Evolutionary conservation across 2,329 filamentous ascomycete genomes (phyloP), one percentile per base, ranked within the genome.

Genomic region (Xylaria sp.): DNA sequence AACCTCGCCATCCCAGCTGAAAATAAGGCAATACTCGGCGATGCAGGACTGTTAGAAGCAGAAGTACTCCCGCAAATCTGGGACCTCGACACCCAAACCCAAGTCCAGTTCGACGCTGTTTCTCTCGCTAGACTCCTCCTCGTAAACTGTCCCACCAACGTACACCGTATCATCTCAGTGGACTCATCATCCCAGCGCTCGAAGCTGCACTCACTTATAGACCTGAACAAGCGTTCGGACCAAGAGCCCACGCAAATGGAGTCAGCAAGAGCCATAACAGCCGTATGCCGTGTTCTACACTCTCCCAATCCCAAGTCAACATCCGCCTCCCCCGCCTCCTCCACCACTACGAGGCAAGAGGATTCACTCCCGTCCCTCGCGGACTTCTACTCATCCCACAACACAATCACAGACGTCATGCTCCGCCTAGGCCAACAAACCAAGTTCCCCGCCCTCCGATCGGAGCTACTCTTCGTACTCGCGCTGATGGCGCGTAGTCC

Each of bases 381-480:
- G 9, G 33, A 42, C 2, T 86, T 87, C 70, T 85, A 86, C 72
- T 57, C 71, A 1, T 72, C 71, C 23, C 82, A 87, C 69, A 64
- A 68, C 2, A 38, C 38, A 64, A 76, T 87, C 12, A 69, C 74
- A 14, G 70, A 75, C 7, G 76, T 80, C 0, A 76, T 89, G 6
- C 71, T 79, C 1, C 85, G 82, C 67, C 79, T 89, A 25, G 77
- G 87, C 23, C 81, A 78, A 1, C 87, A 89, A 69, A 76, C 74
- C 2, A 87, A 85, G 66, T 89, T 86, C 79, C 84, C 85, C 0
- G 78, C 83, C 1, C 77, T 89, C 2, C 80, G 84, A 17, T 87
- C 85, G 40, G 87, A 89, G 70, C 80, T 83, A 2, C 85, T 86
- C 82, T 89, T 89, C 65, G 81, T 87, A 5, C 79, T 88, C 54